Evolutionary conservation across 2,329 filamentous ascomycete genomes (phyloP).

Genomic region (Fusarium scirpi): DNA sequence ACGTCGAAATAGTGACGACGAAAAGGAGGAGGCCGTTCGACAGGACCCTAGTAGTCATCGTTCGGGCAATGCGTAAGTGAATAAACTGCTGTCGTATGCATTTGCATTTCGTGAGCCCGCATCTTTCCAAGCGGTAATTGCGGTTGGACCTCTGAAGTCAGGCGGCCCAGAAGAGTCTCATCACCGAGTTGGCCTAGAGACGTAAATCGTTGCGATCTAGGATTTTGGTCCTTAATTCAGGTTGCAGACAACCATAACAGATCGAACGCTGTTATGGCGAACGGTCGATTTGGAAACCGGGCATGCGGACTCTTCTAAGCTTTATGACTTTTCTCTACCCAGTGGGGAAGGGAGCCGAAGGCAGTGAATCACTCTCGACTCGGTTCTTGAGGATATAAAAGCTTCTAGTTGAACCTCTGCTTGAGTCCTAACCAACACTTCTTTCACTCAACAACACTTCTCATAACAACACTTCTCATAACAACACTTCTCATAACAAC

Average conservation of each 20-base stretch:
- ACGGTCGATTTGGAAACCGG: neutral
- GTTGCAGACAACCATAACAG: neutral
- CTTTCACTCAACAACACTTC: slow-evolving; percentile 5
- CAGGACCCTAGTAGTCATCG: slow-evolving; percentile 78
- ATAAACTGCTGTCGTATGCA: neutral
- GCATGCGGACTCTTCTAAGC: neutral
- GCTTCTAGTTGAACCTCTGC: neutral
- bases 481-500: slow-evolving; percentile 4
- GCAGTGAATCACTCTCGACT: slow-evolving; percentile 33
- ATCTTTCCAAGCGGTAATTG: slow-evolving; percentile 22
- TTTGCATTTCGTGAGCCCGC: neutral
- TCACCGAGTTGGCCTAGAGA: neutral
- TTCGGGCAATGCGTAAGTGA: slow-evolving; percentile 82
- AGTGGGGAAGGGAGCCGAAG: slow-evolving; percentile 17
- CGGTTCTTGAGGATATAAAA: slow-evolving; percentile 27
- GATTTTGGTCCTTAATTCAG: neutral
- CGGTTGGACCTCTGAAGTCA: slow-evolving; percentile 3
- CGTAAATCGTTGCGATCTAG: neutral
- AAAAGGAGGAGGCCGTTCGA: slow-evolving; percentile 81
- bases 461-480: neutral
- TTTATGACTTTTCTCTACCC: neutral
- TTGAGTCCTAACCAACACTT: neutral
- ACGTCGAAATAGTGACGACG: slow-evolving; percentile 90
- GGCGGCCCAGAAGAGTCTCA: neutral
- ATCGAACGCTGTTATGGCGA: neutral